These are phyloP conservation scores for Lichtheimia hyalospora DNA, from an alignment of 371 early-diverging fungal genomes.

Conservation along the genomic window DNA sequence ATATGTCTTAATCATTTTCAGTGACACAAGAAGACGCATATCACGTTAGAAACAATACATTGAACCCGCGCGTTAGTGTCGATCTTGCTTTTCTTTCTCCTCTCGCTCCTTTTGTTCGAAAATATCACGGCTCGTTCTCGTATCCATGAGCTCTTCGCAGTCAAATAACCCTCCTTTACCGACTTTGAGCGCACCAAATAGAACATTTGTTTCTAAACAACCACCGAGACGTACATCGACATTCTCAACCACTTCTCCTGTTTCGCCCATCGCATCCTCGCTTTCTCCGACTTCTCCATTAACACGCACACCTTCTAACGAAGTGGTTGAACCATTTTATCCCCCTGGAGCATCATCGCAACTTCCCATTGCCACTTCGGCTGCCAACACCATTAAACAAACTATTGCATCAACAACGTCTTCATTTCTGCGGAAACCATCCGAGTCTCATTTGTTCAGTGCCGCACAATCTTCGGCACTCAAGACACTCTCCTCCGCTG, in stretches of 20 bases:
- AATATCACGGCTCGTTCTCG: too few species aligned
- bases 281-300: conserved; percentile 11
- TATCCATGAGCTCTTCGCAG: conserved; percentile 22
- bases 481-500: conserved; percentile 47
- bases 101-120: not conserved
- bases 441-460: conserved; percentile 38
- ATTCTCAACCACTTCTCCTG: conserved; percentile 10
- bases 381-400: conserved; percentile 13
- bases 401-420: conserved; percentile 20
- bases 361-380: not conserved
- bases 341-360: conserved; percentile 8
- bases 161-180: conserved; percentile 18
- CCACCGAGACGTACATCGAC: conserved; percentile 23
- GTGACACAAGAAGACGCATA: too few species aligned
- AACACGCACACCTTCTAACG: conserved; percentile 28
- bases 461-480: conserved; percentile 38
- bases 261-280: conserved; percentile 16
- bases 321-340: conserved; percentile 31
- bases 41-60: too few species aligned
- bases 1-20: too few species aligned
- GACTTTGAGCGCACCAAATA: conserved; percentile 35
- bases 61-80: too few species aligned
- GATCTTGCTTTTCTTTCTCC: conserved; percentile 8
- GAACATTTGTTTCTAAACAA: conserved; percentile 29
- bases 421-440: conserved; percentile 15